Evolutionary conservation across 495 filamentous ascomycete genomes (phyloP).

Genomic region (Penicillium dipodomyicola): DNA sequence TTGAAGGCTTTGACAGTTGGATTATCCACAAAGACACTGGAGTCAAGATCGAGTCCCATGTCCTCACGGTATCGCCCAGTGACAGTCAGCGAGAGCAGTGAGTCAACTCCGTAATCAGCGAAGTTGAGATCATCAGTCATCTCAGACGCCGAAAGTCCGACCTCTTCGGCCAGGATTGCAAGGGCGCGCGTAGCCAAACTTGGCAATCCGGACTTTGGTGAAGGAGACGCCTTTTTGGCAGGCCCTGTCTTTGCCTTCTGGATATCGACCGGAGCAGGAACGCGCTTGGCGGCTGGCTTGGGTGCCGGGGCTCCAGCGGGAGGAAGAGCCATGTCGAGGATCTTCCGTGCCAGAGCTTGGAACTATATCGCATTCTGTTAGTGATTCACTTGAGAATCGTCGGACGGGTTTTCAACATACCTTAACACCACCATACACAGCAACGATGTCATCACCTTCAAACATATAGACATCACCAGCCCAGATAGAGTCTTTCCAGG

Average conservation of each 20-base stretch:
- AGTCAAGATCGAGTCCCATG: conserved; percentile 49
- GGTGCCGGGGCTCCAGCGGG: conserved; percentile 45
- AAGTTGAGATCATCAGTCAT: conserved; percentile 53
- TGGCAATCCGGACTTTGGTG: conserved; percentile 30
- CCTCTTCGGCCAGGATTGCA: conserved; percentile 63
- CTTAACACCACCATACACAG: conserved; percentile 62
- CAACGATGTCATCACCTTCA: conserved; percentile 58
- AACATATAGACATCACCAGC: conserved; percentile 55
- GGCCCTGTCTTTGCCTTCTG: conserved; percentile 42
- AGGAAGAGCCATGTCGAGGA: conserved; percentile 65
- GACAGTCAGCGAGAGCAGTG: conserved; percentile 50
- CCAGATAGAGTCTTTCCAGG: conserved; percentile 43
- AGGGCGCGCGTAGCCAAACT: conserved; percentile 46
- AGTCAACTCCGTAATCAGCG: conserved; percentile 54
- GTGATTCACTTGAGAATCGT: conserved; percentile 4
- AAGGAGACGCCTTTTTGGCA: conserved; percentile 25
- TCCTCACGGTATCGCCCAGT: conserved; percentile 50
- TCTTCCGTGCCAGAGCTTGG: conserved; percentile 62
- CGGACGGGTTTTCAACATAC: conserved; percentile 35
- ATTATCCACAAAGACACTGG: conserved; percentile 57
- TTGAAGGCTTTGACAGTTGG: conserved; percentile 61
- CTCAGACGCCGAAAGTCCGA: conserved; percentile 61
- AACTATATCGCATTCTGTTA: conserved; percentile 45
- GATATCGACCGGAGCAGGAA: conserved; percentile 33
- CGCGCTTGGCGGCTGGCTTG: conserved; percentile 28